Conservation (phyloP, 495 filamentous ascomycete species). For the Tuber calosporum region DNA sequence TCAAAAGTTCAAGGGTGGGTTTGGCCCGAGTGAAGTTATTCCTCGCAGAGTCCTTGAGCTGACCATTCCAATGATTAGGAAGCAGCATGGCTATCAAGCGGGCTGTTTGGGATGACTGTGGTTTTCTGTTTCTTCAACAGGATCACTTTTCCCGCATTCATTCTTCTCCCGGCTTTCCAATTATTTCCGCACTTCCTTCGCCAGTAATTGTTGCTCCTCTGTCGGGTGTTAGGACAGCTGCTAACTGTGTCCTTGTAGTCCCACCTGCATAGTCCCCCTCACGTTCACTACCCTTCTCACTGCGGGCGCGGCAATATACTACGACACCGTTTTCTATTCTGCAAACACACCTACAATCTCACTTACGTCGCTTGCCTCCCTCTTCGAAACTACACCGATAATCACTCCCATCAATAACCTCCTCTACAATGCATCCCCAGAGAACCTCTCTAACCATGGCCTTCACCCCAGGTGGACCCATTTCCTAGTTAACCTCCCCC, state of each 20-base stretch:
- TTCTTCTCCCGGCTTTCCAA: constrained; percentile 70
- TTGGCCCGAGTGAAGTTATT: neutral
- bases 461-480: constrained; percentile 91
- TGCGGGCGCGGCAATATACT: constrained; percentile 60
- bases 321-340: constrained; percentile 78
- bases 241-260: constrained; percentile 47
- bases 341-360: constrained; percentile 44
- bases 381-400: constrained; percentile 52
- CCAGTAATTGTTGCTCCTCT: constrained; percentile 52
- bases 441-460: constrained; percentile 82
- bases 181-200: constrained; percentile 76
- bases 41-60: constrained; percentile 11
- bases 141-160: constrained; percentile 91
- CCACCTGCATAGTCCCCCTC: constrained; percentile 59
- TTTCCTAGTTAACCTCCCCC: constrained; percentile 71
- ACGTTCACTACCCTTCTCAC: constrained; percentile 55
- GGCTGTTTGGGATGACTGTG: constrained; percentile 67
- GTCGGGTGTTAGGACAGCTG: neutral
- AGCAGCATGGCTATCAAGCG: constrained; percentile 65
- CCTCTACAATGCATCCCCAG: constrained; percentile 66
- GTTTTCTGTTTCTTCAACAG: constrained; percentile 89
- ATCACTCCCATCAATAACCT: constrained; percentile 91
- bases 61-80: constrained; percentile 49
- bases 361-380: constrained; percentile 46
- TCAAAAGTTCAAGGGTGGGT: constrained; percentile 66